Conservation (phyloP, 2,329 filamentous ascomycete species). For the Penicillium hesseltinei region DNA sequence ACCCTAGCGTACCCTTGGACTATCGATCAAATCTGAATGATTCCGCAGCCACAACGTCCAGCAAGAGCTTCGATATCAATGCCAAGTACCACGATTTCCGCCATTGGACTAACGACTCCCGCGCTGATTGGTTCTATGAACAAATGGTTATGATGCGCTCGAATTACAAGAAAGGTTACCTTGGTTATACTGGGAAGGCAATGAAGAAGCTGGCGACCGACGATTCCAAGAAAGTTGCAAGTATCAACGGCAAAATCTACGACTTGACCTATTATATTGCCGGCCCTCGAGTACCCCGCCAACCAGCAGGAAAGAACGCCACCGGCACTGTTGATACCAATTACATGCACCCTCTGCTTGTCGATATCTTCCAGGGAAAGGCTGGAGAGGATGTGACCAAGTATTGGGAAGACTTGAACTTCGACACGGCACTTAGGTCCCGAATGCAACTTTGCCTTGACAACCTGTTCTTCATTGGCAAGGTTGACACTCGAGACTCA, state of each 20-base stretch:
- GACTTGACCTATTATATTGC: conserved; percentile 81
- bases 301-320: conserved; percentile 52
- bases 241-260: conserved; percentile 77
- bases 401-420: conserved; percentile 70
- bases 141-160: conserved; percentile 75
- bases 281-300: conserved; percentile 67
- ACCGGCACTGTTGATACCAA: conserved; percentile 58
- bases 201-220: conserved; percentile 63
- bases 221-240: conserved; percentile 68
- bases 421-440: conserved; percentile 57
- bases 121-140: conserved; percentile 90
- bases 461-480: conserved; percentile 91
- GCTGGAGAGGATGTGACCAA: conserved; percentile 79
- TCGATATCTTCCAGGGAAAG: conserved; percentile 72
- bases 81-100: conserved; percentile 90
- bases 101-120: conserved; percentile 73
- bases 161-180: conserved; percentile 79
- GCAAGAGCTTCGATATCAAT: conserved; percentile 69
- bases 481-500: conserved; percentile 88
- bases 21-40: conserved; percentile 73
- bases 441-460: conserved; percentile 82
- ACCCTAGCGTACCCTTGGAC: conserved; percentile 76
- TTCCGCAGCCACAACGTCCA: conserved; percentile 63
- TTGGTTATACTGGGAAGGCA: conserved; percentile 80
- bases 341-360: conserved; percentile 77